These are phyloP conservation scores for Diaporthe nobilis DNA, from an alignment of 2,329 filamentous ascomycete genomes.

Conservation along the genomic window DNA sequence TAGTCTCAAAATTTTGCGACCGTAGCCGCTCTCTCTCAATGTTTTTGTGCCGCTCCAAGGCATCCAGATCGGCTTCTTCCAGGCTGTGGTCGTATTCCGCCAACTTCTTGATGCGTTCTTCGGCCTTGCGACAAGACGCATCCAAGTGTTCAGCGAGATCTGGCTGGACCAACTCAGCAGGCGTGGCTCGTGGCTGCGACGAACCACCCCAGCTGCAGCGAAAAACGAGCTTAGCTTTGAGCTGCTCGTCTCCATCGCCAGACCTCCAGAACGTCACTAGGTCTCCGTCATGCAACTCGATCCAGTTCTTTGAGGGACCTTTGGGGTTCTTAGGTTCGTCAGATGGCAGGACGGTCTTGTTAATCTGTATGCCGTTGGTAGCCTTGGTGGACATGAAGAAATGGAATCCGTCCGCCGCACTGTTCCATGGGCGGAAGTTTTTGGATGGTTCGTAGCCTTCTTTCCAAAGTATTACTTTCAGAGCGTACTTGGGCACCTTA, in stretches of 20 bases:
- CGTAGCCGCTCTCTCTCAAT: constrained; percentile 64
- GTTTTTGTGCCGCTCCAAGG: constrained; percentile 56
- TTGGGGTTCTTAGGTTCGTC: constrained; percentile 67
- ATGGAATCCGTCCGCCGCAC: constrained; percentile 69
- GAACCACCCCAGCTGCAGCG: constrained; percentile 71
- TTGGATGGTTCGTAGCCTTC: constrained; percentile 74
- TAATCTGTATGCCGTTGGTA: constrained; percentile 81
- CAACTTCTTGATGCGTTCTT: constrained; percentile 59
- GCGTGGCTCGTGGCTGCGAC: constrained; percentile 53
- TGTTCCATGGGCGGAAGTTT: constrained; percentile 67
- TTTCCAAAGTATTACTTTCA: constrained; percentile 83
- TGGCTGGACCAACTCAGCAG: constrained; percentile 54
- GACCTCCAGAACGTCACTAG: constrained; percentile 79
- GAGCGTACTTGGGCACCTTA: constrained; percentile 84
- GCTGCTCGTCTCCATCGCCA: constrained; percentile 51
- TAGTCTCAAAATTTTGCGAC: constrained; percentile 64
- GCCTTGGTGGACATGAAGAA: constrained; percentile 87
- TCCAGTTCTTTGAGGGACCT: constrained; percentile 72
- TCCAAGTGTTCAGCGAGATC: constrained; percentile 62
- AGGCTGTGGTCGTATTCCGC: constrained; percentile 58
- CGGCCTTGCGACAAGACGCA: constrained; percentile 60
- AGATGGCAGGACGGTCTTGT: constrained; percentile 75
- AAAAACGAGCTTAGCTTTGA: constrained; percentile 63
- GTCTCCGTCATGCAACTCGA: constrained; percentile 83
- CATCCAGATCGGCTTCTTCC: constrained; percentile 61